Percentiles rank a stretch among this genome's conserved stretches.
phyloP scores from a whole-genome alignment of 2,329 filamentous ascomycete genomes.

The Penicillium brevicompactum region DNA sequence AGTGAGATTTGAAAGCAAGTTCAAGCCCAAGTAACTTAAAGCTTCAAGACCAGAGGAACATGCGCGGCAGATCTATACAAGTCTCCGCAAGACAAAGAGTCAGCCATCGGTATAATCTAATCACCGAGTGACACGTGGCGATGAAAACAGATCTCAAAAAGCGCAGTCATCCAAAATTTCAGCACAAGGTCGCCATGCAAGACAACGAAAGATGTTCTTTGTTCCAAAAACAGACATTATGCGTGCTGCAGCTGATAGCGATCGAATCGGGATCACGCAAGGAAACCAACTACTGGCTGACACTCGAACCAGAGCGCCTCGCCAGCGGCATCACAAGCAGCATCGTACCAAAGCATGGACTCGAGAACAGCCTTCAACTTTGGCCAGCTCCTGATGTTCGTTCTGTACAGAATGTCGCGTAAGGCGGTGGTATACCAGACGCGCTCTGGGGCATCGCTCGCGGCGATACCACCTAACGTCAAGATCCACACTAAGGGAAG shows the following conservation, averaged over 20 bases:
- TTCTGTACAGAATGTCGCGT: slow-evolving; percentile 19
- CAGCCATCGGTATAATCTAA: neutral
- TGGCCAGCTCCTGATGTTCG: slow-evolving; percentile 28
- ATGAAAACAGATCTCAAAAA: neutral
- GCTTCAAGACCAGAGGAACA: neutral
- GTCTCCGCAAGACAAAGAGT: neutral
- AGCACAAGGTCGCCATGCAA: neutral
- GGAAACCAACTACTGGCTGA: neutral
- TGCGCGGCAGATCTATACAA: neutral
- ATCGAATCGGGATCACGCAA: neutral
- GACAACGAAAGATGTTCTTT: neutral
- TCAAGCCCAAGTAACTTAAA: neutral
- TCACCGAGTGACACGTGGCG: neutral
- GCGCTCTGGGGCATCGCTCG: slow-evolving; percentile 32
- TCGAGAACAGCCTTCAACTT: slow-evolving; percentile 27
- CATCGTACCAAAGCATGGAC: slow-evolving; percentile 39
- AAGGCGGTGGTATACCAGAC: slow-evolving; percentile 37
- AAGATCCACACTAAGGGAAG: slow-evolving; percentile 39
- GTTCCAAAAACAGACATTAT: neutral
- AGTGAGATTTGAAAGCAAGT: neutral
- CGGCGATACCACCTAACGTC: slow-evolving; percentile 42
- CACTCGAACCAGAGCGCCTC: slow-evolving; percentile 32
- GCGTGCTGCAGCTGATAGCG: neutral
- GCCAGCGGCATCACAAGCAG: slow-evolving; percentile 36
- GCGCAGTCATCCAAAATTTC: neutral